A percentile compares a stretch with the other conserved stretches of the same genome.
Evolutionary conservation across 495 filamentous ascomycete genomes (phyloP).

Genomic region (Ramalina intermedia): DNA sequence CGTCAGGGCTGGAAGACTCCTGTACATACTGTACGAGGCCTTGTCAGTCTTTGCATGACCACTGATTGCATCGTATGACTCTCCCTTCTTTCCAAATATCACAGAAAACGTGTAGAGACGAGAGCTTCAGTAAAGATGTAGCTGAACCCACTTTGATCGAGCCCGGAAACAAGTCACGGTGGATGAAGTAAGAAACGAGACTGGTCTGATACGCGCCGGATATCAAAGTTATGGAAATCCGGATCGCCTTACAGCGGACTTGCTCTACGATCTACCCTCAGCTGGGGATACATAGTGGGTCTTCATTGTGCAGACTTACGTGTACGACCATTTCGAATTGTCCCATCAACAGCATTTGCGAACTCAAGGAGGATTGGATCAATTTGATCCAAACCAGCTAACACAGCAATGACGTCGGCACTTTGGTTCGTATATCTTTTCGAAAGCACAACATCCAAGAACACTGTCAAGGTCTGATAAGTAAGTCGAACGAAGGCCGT

Average conservation of each 20-base stretch:
- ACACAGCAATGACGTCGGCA: conserved; percentile 79
- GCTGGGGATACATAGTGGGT: not conserved
- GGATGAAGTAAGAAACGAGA: conserved; percentile 86
- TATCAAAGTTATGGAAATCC: conserved; percentile 68
- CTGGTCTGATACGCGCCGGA: conserved; percentile 90
- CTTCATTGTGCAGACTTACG: conserved; percentile 34
- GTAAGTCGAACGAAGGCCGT: conserved; percentile 25
- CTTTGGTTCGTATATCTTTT: conserved; percentile 95
- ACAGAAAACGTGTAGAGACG: not conserved
- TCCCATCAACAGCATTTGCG: conserved; percentile 62
- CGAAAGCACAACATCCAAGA: conserved; percentile 61
- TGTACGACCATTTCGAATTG: conserved; percentile 63
- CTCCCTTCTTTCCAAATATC: too few relatives aligned
- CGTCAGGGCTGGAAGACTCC: conserved; percentile 49
- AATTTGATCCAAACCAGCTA: conserved; percentile 77
- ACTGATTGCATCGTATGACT: too few relatives aligned
- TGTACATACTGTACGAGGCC: conserved; percentile 55
- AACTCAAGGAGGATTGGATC: conserved; percentile 81
- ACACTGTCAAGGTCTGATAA: conserved; percentile 71
- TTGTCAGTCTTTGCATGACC: too few relatives aligned
- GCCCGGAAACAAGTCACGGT: conserved; percentile 84
- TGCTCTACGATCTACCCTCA: conserved; percentile 35
- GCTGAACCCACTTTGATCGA: conserved; percentile 67
- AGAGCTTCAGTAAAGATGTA: not conserved
- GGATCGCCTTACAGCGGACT: conserved; percentile 63